Base-by-base conservation (phyloP, 2,329 filamentous ascomycete genomes). In the Phialocephala subalpina region DNA sequence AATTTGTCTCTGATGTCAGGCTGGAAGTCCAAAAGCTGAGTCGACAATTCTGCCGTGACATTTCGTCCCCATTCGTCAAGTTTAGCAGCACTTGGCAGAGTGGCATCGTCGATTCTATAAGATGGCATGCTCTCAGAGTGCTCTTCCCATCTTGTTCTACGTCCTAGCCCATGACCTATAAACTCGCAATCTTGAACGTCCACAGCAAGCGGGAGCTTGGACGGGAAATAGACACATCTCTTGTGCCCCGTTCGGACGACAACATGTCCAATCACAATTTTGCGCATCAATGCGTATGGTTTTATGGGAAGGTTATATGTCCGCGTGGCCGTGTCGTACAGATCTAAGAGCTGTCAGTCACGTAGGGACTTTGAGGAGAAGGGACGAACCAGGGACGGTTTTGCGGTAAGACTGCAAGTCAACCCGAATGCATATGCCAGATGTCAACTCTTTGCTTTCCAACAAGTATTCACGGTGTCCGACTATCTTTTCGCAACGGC, bases 161-260 rank as follows among this genome's bases (percentile, higher is more conserved):
- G 45, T 49, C 45, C n/a, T 11, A 49, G 22, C 4, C 45, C 45
- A 49, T 49, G 45, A 3, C 49, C 25, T 6, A 29, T 53, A 8
- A 53, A 53, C 27, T 53, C 49, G 11, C 49, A 27, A 29, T 53
- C 49, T 29, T 53, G 25, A 53, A 53, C 49, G 18, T 53, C 25
- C 22, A 53, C 11, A 22, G 49, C 14, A 25, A 53, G 49, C n/a
- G 12, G 11, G 29, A 14, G 5, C 18, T 3, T 53, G 14, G 2
- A 18, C 18, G 49, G 49, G 25, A 53, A 53, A 18, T 53, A 53
- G 18, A 25, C 49, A 33, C 49, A 53, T 1, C 18, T 29, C 1
- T 7, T 14, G 22, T 22, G 25, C 7, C 14, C 25, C 16, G 25
- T 29, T n/a, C 25, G 11, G 14, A 53, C n/a, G 27, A 14, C 18